Percentiles rank a stretch among this genome's conserved stretches.
Conservation (phyloP, 345 rosid genomes). For the Syzygium oleosum region DNA sequence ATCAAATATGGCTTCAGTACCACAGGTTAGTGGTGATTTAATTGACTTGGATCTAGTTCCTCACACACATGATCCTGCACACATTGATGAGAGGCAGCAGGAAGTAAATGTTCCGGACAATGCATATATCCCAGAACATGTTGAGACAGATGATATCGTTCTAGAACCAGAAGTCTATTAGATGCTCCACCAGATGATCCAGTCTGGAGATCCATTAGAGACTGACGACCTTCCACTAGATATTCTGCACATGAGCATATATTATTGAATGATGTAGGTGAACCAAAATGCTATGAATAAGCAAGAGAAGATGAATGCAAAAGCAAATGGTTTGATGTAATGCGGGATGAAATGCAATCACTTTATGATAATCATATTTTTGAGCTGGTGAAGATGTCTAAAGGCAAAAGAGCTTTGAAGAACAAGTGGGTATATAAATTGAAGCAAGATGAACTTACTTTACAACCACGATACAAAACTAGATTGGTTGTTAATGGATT, state of each 20-base stretch:
- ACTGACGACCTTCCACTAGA: background rate
- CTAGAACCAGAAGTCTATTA: background rate
- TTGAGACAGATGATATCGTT: background rate
- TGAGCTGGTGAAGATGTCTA: background rate
- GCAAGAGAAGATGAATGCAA: background rate
- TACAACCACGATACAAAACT: background rate
- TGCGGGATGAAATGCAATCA: background rate
- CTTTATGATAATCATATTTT: too few relatives aligned
- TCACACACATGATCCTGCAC: background rate
- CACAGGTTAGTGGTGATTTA: background rate
- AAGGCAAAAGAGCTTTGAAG: background rate
- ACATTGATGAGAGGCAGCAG: background rate
- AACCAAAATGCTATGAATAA: background rate
- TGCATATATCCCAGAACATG: background rate
- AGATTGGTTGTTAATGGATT: too few relatives aligned
- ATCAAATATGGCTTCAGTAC: background rate
- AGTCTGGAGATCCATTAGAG: accelerated
- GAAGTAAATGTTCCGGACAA: background rate
- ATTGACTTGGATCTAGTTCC: background rate
- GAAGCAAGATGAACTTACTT: background rate
- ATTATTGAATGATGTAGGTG: background rate
- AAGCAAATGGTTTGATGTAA: background rate
- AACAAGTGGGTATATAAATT: too few relatives aligned
- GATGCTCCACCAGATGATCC: background rate
- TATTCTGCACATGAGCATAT: background rate